A percentile compares a stretch with the other conserved stretches of the same genome.
Evolutionary conservation across 2,329 filamentous ascomycete species (phyloP).

Genomic region (Ciborinia camelliae): DNA sequence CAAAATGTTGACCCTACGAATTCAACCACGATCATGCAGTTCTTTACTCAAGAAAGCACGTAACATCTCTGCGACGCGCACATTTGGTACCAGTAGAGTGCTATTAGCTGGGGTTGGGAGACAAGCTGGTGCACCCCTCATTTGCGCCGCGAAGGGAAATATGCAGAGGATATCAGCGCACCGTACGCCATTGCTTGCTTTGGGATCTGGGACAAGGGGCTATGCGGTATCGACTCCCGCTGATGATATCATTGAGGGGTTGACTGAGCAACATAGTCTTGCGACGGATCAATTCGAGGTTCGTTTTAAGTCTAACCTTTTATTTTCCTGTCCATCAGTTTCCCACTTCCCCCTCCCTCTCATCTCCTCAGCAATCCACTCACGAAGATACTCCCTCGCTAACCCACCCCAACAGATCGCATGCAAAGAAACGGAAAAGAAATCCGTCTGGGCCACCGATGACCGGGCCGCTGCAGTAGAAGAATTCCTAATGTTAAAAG

Average conservation of each 20-base stretch:
- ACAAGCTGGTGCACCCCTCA: not conserved
- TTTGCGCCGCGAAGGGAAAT: not conserved
- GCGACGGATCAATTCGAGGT: slow-evolving; percentile 47
- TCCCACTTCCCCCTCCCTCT: not conserved
- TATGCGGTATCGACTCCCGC: not conserved
- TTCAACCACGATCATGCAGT: not conserved
- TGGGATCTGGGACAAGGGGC: not conserved
- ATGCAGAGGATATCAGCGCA: not conserved
- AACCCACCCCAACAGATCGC: slow-evolving; percentile 38
- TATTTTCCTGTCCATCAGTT: not conserved
- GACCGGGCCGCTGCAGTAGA: slow-evolving; percentile 46
- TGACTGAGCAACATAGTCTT: slow-evolving; percentile 36
- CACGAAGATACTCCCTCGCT: not conserved
- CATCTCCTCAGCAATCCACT: too few relatives aligned
- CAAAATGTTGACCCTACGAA: not conserved
- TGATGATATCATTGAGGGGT: slow-evolving; percentile 5
- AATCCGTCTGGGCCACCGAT: slow-evolving; percentile 45
- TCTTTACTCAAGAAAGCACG: not conserved
- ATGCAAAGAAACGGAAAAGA: slow-evolving; percentile 44
- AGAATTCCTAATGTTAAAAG: slow-evolving; percentile 41
- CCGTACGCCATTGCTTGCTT: not conserved
- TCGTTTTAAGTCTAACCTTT: not conserved
- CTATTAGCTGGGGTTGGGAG: not conserved
- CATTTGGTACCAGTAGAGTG: not conserved
- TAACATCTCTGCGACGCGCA: not conserved